Conservation (phyloP, 1,284 basidiomycete species). For the Cutaneotrichosporon arboriforme region DNA sequence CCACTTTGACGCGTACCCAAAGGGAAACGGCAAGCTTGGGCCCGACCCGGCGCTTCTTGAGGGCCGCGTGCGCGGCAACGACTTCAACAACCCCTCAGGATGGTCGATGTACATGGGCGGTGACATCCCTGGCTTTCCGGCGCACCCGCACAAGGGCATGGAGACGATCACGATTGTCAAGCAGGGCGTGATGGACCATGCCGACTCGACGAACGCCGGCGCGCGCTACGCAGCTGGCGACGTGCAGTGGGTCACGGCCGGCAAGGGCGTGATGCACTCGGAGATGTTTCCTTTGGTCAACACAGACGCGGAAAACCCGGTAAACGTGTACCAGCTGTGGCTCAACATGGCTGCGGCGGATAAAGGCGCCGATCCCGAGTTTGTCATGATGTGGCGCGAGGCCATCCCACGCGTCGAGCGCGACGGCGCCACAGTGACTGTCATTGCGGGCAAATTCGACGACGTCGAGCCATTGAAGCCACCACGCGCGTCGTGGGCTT, state of each 20-base stretch:
- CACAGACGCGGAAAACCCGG: slow-evolving; percentile 8
- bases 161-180: slow-evolving; percentile 13
- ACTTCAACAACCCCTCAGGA: slow-evolving; percentile 6
- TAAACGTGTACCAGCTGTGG: slow-evolving; percentile 19
- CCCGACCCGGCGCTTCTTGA: slow-evolving; percentile 5
- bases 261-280: slow-evolving; percentile 14
- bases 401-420: slow-evolving; percentile 6
- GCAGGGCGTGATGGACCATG: slow-evolving; percentile 12
- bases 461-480: slow-evolving; percentile 5
- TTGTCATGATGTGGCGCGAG: slow-evolving; percentile 19
- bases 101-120: slow-evolving; percentile 20
- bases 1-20: slow-evolving; percentile 15
- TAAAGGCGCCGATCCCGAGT: slow-evolving; percentile 14
- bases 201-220: slow-evolving; percentile 13
- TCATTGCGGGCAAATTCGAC: slow-evolving; percentile 12
- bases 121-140: slow-evolving; percentile 12
- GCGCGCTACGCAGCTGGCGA: slow-evolving; percentile 16
- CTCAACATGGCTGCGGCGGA: slow-evolving; percentile 13
- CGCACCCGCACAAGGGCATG: slow-evolving; percentile 16
- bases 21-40: slow-evolving; percentile 2
- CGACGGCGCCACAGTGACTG: slow-evolving; percentile 1
- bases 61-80: slow-evolving; percentile 12
- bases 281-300: slow-evolving; percentile 19
- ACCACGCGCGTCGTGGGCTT: slow-evolving; percentile 4
- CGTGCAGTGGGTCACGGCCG: slow-evolving; percentile 21